A percentile compares a stretch with the other conserved stretches of the same genome.
These are phyloP conservation scores for Sesbania bispinosa DNA, from an alignment of 306 rosid species.

Conservation along the genomic window DNA sequence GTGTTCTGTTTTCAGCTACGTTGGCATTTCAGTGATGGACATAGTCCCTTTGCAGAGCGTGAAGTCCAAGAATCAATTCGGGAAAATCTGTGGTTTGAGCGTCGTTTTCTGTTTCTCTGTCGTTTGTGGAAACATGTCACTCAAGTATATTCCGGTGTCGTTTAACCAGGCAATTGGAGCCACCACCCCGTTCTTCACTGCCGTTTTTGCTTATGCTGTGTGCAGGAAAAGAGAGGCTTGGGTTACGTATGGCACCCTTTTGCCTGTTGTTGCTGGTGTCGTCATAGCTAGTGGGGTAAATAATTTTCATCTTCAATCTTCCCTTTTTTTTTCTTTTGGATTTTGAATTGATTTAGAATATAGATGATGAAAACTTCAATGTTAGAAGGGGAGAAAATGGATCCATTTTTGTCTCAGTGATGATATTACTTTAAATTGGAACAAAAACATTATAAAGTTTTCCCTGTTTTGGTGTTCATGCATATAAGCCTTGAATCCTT, in stretches of 20 bases:
- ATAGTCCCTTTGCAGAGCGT: constrained; percentile 36
- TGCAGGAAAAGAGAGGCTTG: constrained; percentile 36
- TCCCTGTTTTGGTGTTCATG: too few relatives aligned
- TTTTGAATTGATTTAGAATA: neutral
- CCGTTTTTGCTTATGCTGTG: constrained; percentile 35
- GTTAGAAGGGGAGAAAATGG: neutral
- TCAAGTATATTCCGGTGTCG: constrained; percentile 38
- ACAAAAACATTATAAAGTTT: too few relatives aligned
- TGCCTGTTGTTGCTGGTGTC: constrained; percentile 48
- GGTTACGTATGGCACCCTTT: constrained; percentile 40
- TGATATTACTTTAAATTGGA: neutral
- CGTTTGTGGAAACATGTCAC: constrained; percentile 44
- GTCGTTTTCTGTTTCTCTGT: constrained; percentile 43
- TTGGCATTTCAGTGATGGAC: constrained; percentile 24
- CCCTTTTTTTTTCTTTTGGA: neutral
- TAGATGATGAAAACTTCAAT: neutral
- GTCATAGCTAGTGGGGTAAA: constrained; percentile 38
- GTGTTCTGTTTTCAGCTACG: constrained; percentile 40
- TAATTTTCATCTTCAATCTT: neutral
- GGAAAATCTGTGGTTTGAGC: constrained; percentile 24
- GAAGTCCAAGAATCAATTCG: constrained; percentile 27
- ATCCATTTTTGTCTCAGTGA: neutral
- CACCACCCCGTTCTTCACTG: constrained; percentile 45
- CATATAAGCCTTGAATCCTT: too few relatives aligned
- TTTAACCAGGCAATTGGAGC: constrained; percentile 49